Evolutionary conservation across 345 rosid genomes (phyloP).

Genomic region (Syzygium jambos): DNA sequence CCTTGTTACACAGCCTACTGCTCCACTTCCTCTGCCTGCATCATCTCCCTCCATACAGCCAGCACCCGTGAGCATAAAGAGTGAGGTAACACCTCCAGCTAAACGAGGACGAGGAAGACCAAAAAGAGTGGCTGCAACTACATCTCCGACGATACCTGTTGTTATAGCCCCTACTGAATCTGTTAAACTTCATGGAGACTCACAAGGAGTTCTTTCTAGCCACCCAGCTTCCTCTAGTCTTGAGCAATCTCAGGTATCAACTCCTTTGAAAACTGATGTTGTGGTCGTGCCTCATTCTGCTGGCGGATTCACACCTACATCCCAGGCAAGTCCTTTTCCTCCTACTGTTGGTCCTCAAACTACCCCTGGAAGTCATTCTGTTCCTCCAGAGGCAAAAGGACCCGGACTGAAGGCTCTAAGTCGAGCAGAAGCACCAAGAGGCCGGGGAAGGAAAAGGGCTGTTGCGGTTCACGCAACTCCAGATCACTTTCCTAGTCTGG

Average conservation of each 20-base stretch:
- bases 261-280: constrained; percentile 6
- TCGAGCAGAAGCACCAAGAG: constrained; percentile 29
- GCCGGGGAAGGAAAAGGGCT: constrained; percentile 34
- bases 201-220: constrained; percentile 24
- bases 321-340: constrained; percentile 7
- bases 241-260: constrained; percentile 15
- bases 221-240: constrained; percentile 13
- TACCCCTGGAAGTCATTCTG: constrained; percentile 1
- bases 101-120: constrained; percentile 98
- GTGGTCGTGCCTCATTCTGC: not conserved
- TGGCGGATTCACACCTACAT: not conserved
- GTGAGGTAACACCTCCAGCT: constrained; percentile 63
- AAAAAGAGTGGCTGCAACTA: constrained; percentile 44
- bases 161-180: constrained; percentile 13
- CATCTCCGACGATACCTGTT: constrained; percentile 22
- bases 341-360: not conserved
- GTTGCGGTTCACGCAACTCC: constrained; percentile 11
- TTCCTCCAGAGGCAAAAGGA: constrained; percentile 16
- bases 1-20: constrained; percentile 20
- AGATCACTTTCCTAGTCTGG: constrained; percentile 12
- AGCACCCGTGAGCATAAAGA: constrained; percentile 16
- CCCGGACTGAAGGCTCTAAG: constrained; percentile 32
- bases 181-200: constrained; percentile 22
- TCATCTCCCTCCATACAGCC: constrained; percentile 11
- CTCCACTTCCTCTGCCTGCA: constrained; percentile 5